Evolutionary conservation across 345 rosid species (phyloP).

Genomic region (Eucalyptus albens): DNA sequence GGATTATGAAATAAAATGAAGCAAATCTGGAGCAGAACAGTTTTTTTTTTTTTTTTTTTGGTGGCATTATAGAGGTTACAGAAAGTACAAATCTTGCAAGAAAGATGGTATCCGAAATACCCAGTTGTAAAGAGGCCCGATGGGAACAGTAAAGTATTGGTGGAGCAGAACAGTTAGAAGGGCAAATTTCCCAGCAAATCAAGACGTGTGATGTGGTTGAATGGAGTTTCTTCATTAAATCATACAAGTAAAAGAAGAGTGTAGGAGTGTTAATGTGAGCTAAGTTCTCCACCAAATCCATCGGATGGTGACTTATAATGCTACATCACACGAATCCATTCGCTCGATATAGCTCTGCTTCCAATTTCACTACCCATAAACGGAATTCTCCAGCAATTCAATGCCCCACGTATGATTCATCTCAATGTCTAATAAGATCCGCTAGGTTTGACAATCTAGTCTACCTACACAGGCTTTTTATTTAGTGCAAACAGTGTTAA

Average conservation of each 20-base stretch:
- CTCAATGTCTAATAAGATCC: not conserved
- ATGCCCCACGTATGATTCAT: not conserved
- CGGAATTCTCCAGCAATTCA: not conserved
- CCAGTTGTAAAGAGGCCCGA: too few relatives aligned
- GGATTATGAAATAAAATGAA: too few relatives aligned
- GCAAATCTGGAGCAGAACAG: not conserved
- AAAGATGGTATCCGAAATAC: too few relatives aligned
- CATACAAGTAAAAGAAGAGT: not conserved
- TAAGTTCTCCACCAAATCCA: not conserved
- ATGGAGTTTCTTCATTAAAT: not conserved
- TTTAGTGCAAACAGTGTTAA: not conserved
- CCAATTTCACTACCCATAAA: not conserved
- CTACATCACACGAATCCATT: not conserved
- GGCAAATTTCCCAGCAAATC: not conserved
- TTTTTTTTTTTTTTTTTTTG: too few relatives aligned
- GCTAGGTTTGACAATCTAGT: not conserved
- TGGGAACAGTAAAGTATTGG: too few relatives aligned
- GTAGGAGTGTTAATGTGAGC: rapidly evolving
- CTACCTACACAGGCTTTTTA: not conserved
- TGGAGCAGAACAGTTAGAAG: not conserved
- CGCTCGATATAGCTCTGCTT: not conserved
- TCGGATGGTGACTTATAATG: not conserved
- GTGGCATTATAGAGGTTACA: too few relatives aligned
- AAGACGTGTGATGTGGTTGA: rapidly evolving
- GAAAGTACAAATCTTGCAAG: too few relatives aligned